Base-by-base conservation (phyloP, 441 rosid genomes). In the Codiaeum variegatum region DNA sequence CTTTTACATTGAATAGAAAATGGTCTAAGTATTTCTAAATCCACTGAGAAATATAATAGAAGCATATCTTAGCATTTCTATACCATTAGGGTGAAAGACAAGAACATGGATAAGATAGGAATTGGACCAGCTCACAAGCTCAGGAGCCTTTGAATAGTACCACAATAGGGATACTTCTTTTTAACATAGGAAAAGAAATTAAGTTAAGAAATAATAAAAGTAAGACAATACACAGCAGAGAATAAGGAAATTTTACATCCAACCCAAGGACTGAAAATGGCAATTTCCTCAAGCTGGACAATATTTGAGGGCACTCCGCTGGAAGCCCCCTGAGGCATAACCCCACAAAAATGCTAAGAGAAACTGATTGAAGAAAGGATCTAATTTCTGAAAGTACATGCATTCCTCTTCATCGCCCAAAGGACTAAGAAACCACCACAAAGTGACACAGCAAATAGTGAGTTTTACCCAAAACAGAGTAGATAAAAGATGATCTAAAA, bases 41-140 rank as follows among this genome's bases (percentile, higher is more conserved):
- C 16, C 26, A 24, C 9, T 5, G 71, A 46, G 49, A 74, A 34
- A 59, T 10, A 65, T 29, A 66, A 34, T 11, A n/a, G 32, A 47
- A 36, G 21, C 42, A 51, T 13, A 42, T 34, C 24, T 32, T 34
- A 46, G 46, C 9, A 4, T 19, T 32, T 28, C 29, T 28, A 15
- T 46, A 46, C 51, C n/a, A 46, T 2, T 52, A n/a, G 7, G 11
- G 24, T 7, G 21, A n/a, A 42, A 3, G 12, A 42, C 6, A 26
- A 65, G 32, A 23, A 65, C 15, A 65, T 24, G 24, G 47, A 66
- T 0, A 24, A 23, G 7, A n/a, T 31, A 60, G 38, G 55, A 29
- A 65, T 21, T 65, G 24, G 32, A 73, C 65, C 63, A 54, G 52
- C 66, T 49, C 18, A 34, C 28, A 67, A 67, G 28, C 56, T 56